Evolutionary conservation across 495 filamentous ascomycete species (phyloP), one percentile per base, ranked within the genome.

Genomic region (Margaritispora aquatica): DNA sequence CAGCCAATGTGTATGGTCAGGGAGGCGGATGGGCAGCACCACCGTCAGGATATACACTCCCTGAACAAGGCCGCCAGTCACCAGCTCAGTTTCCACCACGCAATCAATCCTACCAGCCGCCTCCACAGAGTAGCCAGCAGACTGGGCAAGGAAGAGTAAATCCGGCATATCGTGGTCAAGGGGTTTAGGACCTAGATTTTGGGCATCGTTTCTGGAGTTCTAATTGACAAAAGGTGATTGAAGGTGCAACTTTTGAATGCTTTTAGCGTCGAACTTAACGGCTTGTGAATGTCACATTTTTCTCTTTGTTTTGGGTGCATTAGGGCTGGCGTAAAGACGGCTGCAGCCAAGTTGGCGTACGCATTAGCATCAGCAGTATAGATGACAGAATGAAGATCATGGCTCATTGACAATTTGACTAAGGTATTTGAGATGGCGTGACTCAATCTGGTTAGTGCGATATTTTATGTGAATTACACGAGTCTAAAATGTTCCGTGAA

Each of bases 1-100:
- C 61, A n/a, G 62, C 65, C 10, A 62, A 60, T 46, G 65, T 64
- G 5, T 67, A 49, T 48, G 59, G 59, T 19, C 65, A 67, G 60
- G 65, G 65, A 29, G 65, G 62, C 19, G 65, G 65, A 23, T 64
- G 49, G 51, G 19, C 58, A 19, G 19, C 50, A 11, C 58, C 58
- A 17, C 22, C 55, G 19, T 52, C 58, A 24, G 50, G 26, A 3
- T 67, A 51, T 29, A 10, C 53, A 9, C 11, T 38, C 21, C 54
- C 60, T 24, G 44, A 62, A 26, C 58, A 52, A 54, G 57, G 52
- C 13, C 26, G 51, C 20, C 57, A 52, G 54, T 61, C 58, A 17
- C 55, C 60, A 1, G 29, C 44, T 54, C 57, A 41, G 22, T 47
- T 61, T 23, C 48, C 47, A 21, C 56, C 49, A 26, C 54, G 56